Percentiles rank a stretch among this genome's conserved stretches.
phyloP scores from a whole-genome alignment of 495 filamentous ascomycete species.

The Penicillium daleae region DNA sequence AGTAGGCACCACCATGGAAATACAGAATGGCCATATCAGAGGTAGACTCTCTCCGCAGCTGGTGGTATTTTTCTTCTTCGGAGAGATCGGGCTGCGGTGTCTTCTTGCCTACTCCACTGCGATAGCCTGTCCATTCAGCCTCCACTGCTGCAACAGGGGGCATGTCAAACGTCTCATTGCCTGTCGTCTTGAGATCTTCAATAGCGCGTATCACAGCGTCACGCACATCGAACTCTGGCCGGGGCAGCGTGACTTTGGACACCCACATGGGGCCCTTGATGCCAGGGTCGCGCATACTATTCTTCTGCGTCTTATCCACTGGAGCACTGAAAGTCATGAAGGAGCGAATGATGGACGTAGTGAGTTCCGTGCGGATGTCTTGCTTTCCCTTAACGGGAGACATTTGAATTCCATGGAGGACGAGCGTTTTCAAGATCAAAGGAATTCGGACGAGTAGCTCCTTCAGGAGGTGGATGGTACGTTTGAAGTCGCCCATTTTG shows the following conservation, averaged over 20 bases:
- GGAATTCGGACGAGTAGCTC: constrained; percentile 63
- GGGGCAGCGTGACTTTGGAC: constrained; percentile 62
- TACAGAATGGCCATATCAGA: constrained; percentile 75
- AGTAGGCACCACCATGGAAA: constrained; percentile 90
- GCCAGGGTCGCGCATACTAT: constrained; percentile 62
- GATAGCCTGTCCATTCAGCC: constrained; percentile 87
- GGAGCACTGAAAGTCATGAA: constrained; percentile 53
- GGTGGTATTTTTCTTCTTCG: constrained; percentile 72
- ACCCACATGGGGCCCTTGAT: constrained; percentile 85
- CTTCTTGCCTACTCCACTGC: constrained; percentile 58
- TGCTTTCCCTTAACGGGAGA: constrained; percentile 73
- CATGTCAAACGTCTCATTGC: constrained; percentile 51
- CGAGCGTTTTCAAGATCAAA: constrained; percentile 64
- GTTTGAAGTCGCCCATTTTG: constrained; percentile 42
- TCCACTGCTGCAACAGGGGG: constrained; percentile 64
- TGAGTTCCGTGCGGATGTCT: constrained; percentile 77
- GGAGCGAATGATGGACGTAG: constrained; percentile 68
- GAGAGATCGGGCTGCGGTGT: constrained; percentile 59
- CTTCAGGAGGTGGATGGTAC: constrained; percentile 45
- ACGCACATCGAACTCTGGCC: constrained; percentile 60
- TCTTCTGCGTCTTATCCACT: constrained; percentile 66
- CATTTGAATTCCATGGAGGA: constrained; percentile 67
- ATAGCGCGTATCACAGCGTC: constrained; percentile 65
- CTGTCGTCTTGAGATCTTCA: constrained; percentile 58
- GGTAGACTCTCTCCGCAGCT: constrained; percentile 70